Percentiles rank a stretch among this genome's conserved stretches.
Conservation (phyloP, 306 rosid genomes). For the Pyrus bretschneideri region DNA sequence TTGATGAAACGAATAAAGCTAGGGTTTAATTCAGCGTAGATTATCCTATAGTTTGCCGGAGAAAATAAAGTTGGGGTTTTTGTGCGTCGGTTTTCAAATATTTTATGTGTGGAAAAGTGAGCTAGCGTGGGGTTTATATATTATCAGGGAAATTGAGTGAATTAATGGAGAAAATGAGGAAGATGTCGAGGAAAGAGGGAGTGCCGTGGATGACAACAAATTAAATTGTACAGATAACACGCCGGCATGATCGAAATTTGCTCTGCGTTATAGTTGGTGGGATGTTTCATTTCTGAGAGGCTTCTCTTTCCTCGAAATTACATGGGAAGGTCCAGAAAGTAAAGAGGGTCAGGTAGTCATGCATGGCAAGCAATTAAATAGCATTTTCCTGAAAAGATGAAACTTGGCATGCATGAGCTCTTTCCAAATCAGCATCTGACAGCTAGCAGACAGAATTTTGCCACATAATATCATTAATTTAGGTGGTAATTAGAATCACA, state of each 20-base stretch:
- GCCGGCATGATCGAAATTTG: conserved; percentile 1
- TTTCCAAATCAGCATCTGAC: background rate
- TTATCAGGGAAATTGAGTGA: background rate
- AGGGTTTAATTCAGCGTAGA: no score
- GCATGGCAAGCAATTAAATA: background rate
- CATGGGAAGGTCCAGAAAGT: conserved; percentile 33
- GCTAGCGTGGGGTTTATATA: background rate
- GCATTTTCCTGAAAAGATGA: background rate
- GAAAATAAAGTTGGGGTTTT: background rate
- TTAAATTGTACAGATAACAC: conserved; percentile 2
- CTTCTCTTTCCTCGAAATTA: conserved; percentile 51
- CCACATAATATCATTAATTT: no score
- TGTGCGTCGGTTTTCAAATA: no score
- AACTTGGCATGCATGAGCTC: background rate
- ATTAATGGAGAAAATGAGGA: background rate
- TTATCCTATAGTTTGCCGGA: no score
- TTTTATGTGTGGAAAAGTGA: background rate
- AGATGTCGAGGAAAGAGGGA: conserved; percentile 23
- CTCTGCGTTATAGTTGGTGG: background rate
- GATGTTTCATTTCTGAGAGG: background rate
- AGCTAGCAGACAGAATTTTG: background rate
- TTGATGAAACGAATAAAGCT: no score
- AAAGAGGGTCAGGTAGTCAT: background rate
- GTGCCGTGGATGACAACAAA: conserved; percentile 12
- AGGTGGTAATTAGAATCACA: no score